Evolutionary conservation across 192 early-diverging fungal species (phyloP), one percentile per base, ranked within the genome.

Genomic region (Neocallimastix lanati): DNA sequence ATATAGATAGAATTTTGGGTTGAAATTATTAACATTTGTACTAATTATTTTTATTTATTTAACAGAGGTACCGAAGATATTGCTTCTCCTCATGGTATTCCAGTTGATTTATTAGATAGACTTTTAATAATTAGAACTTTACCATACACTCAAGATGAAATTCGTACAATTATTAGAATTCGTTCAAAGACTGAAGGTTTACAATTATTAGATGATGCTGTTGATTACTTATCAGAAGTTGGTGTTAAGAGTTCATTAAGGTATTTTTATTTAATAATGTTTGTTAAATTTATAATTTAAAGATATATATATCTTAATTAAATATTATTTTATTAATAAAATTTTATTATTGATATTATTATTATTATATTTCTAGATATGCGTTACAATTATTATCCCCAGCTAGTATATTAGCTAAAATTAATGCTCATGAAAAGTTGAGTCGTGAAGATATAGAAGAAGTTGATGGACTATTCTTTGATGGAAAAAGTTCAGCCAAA

Each of bases 361-460:
- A 77, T 79, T 77, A 40, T 2, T 15, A 28, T 78, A 37, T 78
- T 16, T 16, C 7, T 83, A 93, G 92, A 84, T 98, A 95, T 83
- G 93, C 94, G 25, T 95, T 98, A 84, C 96, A 99, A 87, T 88
- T 97, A 21, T 88, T 99, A 58, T 96, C 95, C 12, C 98, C 96
- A 4, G 92, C 95, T 58, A 94, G 87, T 80, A 88, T 99, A 77
- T 86, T 99, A 80, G 89, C 94, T 29, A 87, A 91, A 81, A 93
- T 96, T 79, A 92, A 95, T 81, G 95, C 94, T 13, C 91, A 92
- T 40, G 92, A 91, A 29, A 84, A 88, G 76, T 94, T 99, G 81
- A 87, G 87, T 78, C 88, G 90, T 84, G 92, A 93, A 15, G 96
- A 99, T 83, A 89, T 97, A 28, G 92, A 93, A 35, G 96, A 98